Evolutionary conservation across 495 filamentous ascomycete genomes (phyloP).

Genomic region (Aspergillus taichungensis): DNA sequence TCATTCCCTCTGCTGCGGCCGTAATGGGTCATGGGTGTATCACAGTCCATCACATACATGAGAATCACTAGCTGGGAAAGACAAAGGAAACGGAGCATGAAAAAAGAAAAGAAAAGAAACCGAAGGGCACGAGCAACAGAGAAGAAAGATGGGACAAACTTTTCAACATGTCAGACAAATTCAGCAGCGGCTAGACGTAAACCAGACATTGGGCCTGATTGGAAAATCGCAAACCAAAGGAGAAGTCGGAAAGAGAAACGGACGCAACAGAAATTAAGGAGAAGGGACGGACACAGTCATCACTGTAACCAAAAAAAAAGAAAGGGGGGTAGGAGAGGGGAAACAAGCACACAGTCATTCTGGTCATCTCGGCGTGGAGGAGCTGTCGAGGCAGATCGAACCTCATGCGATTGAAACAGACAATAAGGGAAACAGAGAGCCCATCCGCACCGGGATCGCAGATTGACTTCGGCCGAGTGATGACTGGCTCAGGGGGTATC

Average conservation of each 20-base stretch:
- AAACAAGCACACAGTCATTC: slow-evolving; percentile 8
- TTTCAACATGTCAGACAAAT: slow-evolving; percentile 37
- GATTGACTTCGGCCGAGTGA: slow-evolving; percentile 10
- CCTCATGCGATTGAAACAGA: too few species aligned
- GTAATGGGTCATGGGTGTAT: slow-evolving; percentile 33
- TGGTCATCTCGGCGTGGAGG: slow-evolving; percentile 7
- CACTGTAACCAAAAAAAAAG: slow-evolving; percentile 20
- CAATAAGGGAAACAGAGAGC: too few species aligned
- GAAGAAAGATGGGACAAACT: slow-evolving; percentile 23
- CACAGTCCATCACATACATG: slow-evolving; percentile 26
- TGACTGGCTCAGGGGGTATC: slow-evolving; percentile 31
- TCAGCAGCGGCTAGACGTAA: slow-evolving; percentile 30
- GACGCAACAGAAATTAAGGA: slow-evolving; percentile 17
- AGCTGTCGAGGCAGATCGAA: not conserved
- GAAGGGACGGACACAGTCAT: slow-evolving; percentile 17
- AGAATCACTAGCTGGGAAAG: slow-evolving; percentile 32
- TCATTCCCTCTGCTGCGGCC: slow-evolving; percentile 32
- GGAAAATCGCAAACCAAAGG: slow-evolving; percentile 10
- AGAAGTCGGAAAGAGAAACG: slow-evolving; percentile 8
- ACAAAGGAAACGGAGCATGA: slow-evolving; percentile 15
- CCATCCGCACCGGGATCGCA: too few species aligned
- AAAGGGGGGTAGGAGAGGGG: slow-evolving; percentile 7
- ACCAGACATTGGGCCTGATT: slow-evolving; percentile 26
- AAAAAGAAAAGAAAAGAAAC: slow-evolving; percentile 4
- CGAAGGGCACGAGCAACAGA: slow-evolving; percentile 1